A percentile compares a stretch with the other conserved stretches of the same genome.
Evolutionary conservation across 2,329 filamentous ascomycete genomes (phyloP).

Genomic region (Monilinia fructigena): DNA sequence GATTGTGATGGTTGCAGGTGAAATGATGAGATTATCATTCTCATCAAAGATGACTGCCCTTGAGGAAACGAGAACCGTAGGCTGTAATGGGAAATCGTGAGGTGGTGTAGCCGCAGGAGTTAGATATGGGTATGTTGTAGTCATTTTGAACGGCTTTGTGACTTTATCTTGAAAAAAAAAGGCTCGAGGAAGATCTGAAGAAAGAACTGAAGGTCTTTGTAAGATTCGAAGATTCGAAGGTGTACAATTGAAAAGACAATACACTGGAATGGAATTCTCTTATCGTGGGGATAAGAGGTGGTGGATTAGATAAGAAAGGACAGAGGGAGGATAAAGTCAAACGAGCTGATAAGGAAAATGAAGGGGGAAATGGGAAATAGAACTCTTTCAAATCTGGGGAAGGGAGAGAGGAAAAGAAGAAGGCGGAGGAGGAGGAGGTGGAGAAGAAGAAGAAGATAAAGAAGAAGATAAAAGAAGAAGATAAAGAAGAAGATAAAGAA

Average conservation of each 20-base stretch:
- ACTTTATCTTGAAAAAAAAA: background rate
- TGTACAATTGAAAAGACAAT: background rate
- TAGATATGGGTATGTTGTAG: slow-evolving; percentile 32
- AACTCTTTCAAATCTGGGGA: background rate
- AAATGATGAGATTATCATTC: slow-evolving; percentile 60
- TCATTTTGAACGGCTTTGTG: slow-evolving; percentile 28
- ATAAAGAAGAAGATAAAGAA: background rate
- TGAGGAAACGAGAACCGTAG: slow-evolving; percentile 79
- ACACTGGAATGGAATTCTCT: slow-evolving; percentile 7
- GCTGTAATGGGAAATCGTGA: slow-evolving; percentile 42
- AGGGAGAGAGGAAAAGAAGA: background rate
- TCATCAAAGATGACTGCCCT: slow-evolving; percentile 76
- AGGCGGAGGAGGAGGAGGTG: too few relatives aligned
- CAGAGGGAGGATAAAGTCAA: background rate
- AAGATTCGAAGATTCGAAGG: background rate
- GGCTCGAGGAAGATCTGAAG: background rate
- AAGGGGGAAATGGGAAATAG: slow-evolving; percentile 2
- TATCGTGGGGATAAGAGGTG: slow-evolving; percentile 17
- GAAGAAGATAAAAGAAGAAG: background rate
- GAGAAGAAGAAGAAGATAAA: too few relatives aligned
- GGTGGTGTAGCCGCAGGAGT: slow-evolving; percentile 38
- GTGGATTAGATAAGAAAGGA: slow-evolving; percentile 14
- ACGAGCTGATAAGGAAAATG: slow-evolving; percentile 19
- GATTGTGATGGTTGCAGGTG: slow-evolving; percentile 79
- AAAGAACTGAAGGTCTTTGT: background rate